Percentiles rank a stretch among this genome's conserved stretches.
phyloP scores from a whole-genome alignment of 345 rosid species.

The Aethionema arabicum region DNA sequence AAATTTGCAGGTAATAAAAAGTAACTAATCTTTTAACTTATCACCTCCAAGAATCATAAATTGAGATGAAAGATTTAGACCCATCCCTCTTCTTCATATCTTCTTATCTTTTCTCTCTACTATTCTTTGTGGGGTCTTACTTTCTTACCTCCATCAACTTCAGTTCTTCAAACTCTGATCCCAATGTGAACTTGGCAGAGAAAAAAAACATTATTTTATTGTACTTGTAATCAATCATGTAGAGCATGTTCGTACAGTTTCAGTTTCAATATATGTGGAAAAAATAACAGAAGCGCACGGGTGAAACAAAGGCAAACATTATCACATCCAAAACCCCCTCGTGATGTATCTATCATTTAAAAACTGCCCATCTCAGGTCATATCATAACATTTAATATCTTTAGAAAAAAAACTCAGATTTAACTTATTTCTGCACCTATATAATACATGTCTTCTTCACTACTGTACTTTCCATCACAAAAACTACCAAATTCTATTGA shows the following conservation, averaged over 20 bases:
- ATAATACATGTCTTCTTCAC: conserved; percentile 36
- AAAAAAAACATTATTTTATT: conserved; percentile 24
- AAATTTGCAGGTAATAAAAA: not conserved
- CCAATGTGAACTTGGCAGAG: conserved; percentile 1
- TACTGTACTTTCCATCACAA: conserved; percentile 30
- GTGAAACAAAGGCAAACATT: conserved; percentile 26
- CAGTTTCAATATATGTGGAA: conserved; percentile 29
- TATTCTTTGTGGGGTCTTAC: conserved; percentile 58
- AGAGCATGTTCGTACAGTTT: conserved; percentile 62
- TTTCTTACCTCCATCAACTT: conserved; percentile 20
- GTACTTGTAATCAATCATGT: conserved; percentile 26
- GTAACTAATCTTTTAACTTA: conserved; percentile 31
- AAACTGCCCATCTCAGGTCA: conserved; percentile 38
- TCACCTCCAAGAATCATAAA: conserved; percentile 34
- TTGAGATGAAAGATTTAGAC: conserved; percentile 44
- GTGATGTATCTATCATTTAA: conserved; percentile 18
- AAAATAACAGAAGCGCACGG: conserved; percentile 43
- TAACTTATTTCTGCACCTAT: conserved; percentile 31
- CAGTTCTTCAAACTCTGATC: conserved; percentile 16
- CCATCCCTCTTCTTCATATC: conserved; percentile 51
- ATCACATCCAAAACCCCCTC: conserved; percentile 28
- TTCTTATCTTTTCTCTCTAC: conserved; percentile 52
- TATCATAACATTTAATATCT: conserved; percentile 52
- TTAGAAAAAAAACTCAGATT: conserved; percentile 26
- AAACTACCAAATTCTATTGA: conserved; percentile 7